These are phyloP conservation scores for Triglochin maritima DNA, from an alignment of 106 monocot genomes.

Conservation along the genomic window DNA sequence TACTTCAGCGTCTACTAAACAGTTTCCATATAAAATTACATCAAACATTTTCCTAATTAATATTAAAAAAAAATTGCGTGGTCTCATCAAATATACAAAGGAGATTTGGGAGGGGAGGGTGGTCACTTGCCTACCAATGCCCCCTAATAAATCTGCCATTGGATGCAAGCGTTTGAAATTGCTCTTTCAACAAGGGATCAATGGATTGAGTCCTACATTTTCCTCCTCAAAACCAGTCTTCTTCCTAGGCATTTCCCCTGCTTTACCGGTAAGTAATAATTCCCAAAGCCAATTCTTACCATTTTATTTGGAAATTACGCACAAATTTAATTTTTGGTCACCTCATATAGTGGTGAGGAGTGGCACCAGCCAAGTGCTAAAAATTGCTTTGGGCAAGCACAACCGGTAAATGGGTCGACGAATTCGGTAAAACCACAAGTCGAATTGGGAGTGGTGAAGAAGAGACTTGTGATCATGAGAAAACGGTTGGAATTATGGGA, in stretches of 20 bases:
- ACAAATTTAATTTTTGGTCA: neutral
- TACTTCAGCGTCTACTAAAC: too few relatives aligned
- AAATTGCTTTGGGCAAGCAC: constrained; percentile 4
- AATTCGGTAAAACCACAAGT: neutral
- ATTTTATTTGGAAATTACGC: too few relatives aligned
- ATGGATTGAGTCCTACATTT: constrained; percentile 58
- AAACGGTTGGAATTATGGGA: constrained; percentile 1
- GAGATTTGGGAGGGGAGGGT: too few relatives aligned
- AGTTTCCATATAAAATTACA: too few relatives aligned
- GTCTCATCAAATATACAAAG: too few relatives aligned
- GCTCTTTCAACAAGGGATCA: constrained; percentile 65
- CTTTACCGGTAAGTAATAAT: constrained; percentile 35
- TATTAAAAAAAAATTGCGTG: too few relatives aligned
- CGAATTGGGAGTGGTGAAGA: neutral
- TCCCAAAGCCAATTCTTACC: neutral
- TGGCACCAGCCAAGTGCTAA: neutral
- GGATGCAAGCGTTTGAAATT: constrained; percentile 54
- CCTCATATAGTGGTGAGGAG: neutral
- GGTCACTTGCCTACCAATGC: too few relatives aligned
- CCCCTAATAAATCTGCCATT: too few relatives aligned
- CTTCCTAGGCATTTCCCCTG: constrained; percentile 84
- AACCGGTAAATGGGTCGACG: neutral
- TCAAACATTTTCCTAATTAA: too few relatives aligned
- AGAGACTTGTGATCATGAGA: neutral
- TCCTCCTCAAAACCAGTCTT: constrained; percentile 48